Evolutionary conservation across 2,329 filamentous ascomycete genomes (phyloP), one percentile per base, ranked within the genome.

Genomic region (Stylonectria norvegica): DNA sequence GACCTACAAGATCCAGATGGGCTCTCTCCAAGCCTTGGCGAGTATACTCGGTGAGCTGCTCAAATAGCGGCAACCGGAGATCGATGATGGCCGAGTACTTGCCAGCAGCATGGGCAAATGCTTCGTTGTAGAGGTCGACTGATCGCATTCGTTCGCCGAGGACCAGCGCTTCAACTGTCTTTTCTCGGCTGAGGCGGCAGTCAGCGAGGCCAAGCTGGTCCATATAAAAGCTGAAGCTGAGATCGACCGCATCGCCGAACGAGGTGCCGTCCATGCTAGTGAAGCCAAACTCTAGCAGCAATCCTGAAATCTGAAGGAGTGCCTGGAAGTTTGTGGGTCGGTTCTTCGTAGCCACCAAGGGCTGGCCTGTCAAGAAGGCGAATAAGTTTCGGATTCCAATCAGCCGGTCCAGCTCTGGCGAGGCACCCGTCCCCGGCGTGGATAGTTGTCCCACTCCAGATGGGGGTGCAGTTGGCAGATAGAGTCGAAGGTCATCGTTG

Each of bases 101-200:
- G 35, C 91, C 93, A 8, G 87, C 89, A 1, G 84, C 89, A 62
- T 97, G 93, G 5, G 89, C 82, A 57, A 96, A 97, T 0, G 88
- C 89, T 63, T 96, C 89, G 43, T 87, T 88, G 66, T 95, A 97
- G 3, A 98, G 75, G 6, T 83, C 76, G 55, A 84, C 79, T 34
- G 79, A 95, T 42, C 83, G 83, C 81, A 97, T 86, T 25, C 79
- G 79, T 66, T 98, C 91, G 40, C 87, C 90, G 9, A 98, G 71
- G n/a, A 97, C 76, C 33, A 97, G 75, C 0, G 84, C 86, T 64
- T 97, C 89, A 17, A 97, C 73, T 0, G 87, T 95, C 72, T 93
- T 94, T 59, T 95, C 89, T 18, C 85, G 78, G 60, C 87, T 95
- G 44, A 78, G 70, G 39, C 89, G 76, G 33, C 95, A 84, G 63